Conservation (phyloP, 345 rosid species). For the Eucalyptus paniculata region DNA sequence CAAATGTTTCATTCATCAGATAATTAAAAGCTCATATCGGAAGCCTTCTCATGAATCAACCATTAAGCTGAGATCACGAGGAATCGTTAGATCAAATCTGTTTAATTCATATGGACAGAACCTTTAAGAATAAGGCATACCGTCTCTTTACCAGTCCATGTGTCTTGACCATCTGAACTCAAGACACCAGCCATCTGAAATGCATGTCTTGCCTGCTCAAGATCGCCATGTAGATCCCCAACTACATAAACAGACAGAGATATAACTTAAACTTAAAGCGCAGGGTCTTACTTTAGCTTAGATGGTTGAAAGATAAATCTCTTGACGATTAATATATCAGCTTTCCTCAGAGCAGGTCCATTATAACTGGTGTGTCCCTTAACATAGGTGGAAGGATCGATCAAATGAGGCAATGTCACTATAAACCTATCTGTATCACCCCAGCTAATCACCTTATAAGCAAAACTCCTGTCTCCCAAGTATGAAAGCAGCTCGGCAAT, state of each 20-base stretch:
- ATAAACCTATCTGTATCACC: not conserved
- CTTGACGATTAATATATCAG: not conserved
- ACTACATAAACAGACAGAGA: slow-evolving; percentile 12
- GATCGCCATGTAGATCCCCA: slow-evolving; percentile 91
- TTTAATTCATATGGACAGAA: not conserved
- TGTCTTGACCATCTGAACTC: slow-evolving; percentile 57
- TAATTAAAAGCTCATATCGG: not conserved
- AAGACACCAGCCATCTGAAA: slow-evolving; percentile 78
- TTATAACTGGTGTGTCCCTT: not conserved
- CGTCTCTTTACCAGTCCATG: slow-evolving; percentile 77
- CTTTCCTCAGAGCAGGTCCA: not conserved
- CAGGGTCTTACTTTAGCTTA: not conserved
- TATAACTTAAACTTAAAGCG: not conserved
- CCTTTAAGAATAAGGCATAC: slow-evolving; percentile 6
- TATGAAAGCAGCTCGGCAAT: not conserved
- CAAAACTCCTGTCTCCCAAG: not conserved
- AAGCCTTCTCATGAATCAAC: not conserved
- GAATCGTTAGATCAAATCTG: not conserved
- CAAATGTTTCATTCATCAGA: not conserved
- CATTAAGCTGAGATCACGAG: not conserved
- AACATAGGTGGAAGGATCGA: not conserved
- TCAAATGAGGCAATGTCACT: not conserved
- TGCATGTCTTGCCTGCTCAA: slow-evolving; percentile 65
- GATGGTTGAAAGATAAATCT: not conserved
- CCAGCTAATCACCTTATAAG: not conserved